These are phyloP conservation scores for Insectozyma bohioensis DNA, from an alignment of 1,139 yeast genomes.

Conservation along the genomic window DNA sequence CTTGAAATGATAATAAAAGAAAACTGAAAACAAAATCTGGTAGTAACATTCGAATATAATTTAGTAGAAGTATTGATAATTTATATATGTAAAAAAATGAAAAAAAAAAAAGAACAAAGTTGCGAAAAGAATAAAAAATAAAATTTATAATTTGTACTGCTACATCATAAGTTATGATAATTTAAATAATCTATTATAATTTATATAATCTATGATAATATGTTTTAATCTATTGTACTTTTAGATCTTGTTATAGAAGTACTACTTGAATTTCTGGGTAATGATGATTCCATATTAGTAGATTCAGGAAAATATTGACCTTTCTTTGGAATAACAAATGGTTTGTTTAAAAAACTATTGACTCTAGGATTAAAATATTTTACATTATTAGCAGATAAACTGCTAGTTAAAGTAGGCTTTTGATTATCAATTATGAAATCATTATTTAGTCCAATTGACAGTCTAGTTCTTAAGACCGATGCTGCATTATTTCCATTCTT, in stretches of 20 bases:
- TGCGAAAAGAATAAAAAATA: too few species aligned
- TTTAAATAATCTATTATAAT: too few species aligned
- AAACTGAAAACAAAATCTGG: too few species aligned
- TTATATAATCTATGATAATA: slow-evolving; percentile 11
- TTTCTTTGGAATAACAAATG: slow-evolving; percentile 35
- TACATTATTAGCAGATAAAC: too few species aligned
- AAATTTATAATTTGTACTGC: too few species aligned
- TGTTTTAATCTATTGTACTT: too few species aligned
- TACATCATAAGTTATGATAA: too few species aligned
- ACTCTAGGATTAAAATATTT: slow-evolving; percentile 10
- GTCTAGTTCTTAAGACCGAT: slow-evolving; percentile 41
- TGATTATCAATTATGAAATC: slow-evolving; percentile 17
- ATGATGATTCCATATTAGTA: slow-evolving; percentile 30
- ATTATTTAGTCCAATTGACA: slow-evolving; percentile 35
- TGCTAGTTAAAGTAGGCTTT: slow-evolving; percentile 12
- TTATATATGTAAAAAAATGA: too few species aligned
- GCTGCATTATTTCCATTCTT: slow-evolving; percentile 12
- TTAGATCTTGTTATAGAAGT: slow-evolving; percentile 18
- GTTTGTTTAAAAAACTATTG: slow-evolving; percentile 35
- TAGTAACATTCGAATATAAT: too few species aligned
- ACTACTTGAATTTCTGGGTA: slow-evolving; percentile 24
- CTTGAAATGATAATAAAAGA: too few species aligned
- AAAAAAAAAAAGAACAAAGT: too few species aligned
- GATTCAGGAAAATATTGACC: slow-evolving; percentile 19
- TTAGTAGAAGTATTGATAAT: too few species aligned